Percentiles rank a stretch among this genome's conserved stretches.
Conservation (phyloP, 805 yeast species). For the Zygoascus tannicola region DNA sequence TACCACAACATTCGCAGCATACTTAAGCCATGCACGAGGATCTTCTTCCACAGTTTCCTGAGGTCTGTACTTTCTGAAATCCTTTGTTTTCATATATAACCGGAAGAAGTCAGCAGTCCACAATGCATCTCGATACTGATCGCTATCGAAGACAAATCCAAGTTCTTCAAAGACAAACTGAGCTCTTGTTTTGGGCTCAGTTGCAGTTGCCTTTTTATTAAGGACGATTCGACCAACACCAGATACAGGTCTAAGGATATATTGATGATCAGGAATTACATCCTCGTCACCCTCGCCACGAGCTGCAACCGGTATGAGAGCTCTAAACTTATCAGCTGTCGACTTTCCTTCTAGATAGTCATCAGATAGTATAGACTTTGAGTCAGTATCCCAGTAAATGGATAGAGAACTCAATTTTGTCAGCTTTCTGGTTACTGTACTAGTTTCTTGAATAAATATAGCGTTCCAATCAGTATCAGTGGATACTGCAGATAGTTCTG, state of each 20-base stretch:
- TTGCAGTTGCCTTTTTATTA: constrained; percentile 55
- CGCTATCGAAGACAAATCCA: constrained; percentile 74
- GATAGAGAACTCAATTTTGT: constrained; percentile 66
- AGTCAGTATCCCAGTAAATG: constrained; percentile 75
- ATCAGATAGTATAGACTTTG: constrained; percentile 38
- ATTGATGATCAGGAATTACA: constrained; percentile 18
- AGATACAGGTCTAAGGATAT: constrained; percentile 72
- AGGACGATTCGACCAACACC: constrained; percentile 78
- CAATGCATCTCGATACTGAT: constrained; percentile 73
- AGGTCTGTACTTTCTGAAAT: constrained; percentile 67
- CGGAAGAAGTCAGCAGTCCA: constrained; percentile 76
- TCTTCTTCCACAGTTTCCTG: constrained; percentile 39
- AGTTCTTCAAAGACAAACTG: constrained; percentile 81
- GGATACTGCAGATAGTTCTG: constrained; percentile 85
- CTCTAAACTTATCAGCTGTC: neutral
- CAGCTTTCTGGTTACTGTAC: constrained; percentile 61
- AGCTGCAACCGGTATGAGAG: constrained; percentile 1
- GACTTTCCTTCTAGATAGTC: constrained; percentile 14
- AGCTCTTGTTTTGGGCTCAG: constrained; percentile 47
- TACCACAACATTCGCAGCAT: constrained; percentile 66
- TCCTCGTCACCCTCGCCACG: constrained; percentile 1
- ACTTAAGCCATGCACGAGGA: constrained; percentile 74
- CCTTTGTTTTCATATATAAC: constrained; percentile 66
- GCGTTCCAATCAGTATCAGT: constrained; percentile 81
- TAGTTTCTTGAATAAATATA: constrained; percentile 66